Base-by-base conservation (phyloP, 163 green algal genomes). In the Chloromonas sp. region DNA sequence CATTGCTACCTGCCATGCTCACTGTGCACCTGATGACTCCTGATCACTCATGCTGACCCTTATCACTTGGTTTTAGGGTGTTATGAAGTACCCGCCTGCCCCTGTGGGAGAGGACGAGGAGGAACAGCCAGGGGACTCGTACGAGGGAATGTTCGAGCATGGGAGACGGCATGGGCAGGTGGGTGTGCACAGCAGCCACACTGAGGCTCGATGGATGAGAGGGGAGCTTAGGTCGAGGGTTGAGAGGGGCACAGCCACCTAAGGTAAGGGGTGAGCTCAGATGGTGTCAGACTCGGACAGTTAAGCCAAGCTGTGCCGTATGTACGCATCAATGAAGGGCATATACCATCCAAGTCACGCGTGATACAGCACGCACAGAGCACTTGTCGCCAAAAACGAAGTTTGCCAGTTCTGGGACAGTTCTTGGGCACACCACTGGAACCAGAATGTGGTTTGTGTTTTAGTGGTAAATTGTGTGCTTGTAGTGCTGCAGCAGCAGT, bases 91-190 rank as follows among this genome's bases (percentile, higher is more conserved):
- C 81, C 91, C 91, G 2, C 84, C 89, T 8, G 82, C 89, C 58
- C 88, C 86, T 8, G 57, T 86, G 0, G 88, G 92, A 3, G 91
- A 93, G 58, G 89, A 93, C 15, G 91, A 93, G 58, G 90, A 92
- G 60, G 91, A 93, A 77, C 89, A 91, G 82, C 88, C 90, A 8
- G 85, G 84, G 1, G 91, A 94, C 78, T 90, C 70, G 3, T 93
- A 85, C 62, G 86, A 90, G 76, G 90, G 88, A 14, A 83, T 14
- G 3, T 84, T 93, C 60, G 81, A 84, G 71, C 74, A 90, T 62
- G 88, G 88, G 15, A 82, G 86, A 2, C 86, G 90, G 13, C 57
- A 87, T 61, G 89, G 89, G 11, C 71, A 85, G 83, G 78, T 78
- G 78, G n/a, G 81, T 57, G 11, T 60, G 14, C 13, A 57, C 74